phyloP scores from a whole-genome alignment of 108 stramenopile genomes.

The Seminavis robusta region DNA sequence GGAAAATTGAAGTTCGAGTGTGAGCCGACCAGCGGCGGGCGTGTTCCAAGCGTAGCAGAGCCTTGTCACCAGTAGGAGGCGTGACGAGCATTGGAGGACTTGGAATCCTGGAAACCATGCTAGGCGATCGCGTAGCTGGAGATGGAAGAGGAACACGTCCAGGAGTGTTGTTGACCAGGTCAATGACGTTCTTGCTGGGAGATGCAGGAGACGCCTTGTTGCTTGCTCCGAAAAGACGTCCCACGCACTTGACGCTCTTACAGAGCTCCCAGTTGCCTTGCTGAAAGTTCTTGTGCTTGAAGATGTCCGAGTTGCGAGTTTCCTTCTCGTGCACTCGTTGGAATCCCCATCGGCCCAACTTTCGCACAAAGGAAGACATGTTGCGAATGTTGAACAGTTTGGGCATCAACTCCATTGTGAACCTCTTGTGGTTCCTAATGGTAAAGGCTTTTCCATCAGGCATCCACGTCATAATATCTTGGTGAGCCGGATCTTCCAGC shows the following conservation, averaged over 20 bases:
- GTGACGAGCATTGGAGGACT: too few relatives aligned
- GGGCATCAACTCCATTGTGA: slow-evolving; percentile 41
- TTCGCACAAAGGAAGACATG: slow-evolving; percentile 48
- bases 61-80: too few relatives aligned
- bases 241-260: slow-evolving; percentile 16
- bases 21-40: too few relatives aligned
- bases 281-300: slow-evolving; percentile 34
- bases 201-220: too few relatives aligned
- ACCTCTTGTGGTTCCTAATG: slow-evolving; percentile 35
- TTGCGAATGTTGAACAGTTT: slow-evolving; percentile 38
- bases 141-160: too few relatives aligned
- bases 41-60: too few relatives aligned
- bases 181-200: too few relatives aligned
- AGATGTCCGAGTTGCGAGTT: slow-evolving; percentile 39
- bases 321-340: slow-evolving; percentile 15
- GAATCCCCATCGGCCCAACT: slow-evolving; percentile 51
- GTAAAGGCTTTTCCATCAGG: slow-evolving; percentile 47
- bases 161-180: too few relatives aligned
- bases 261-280: slow-evolving; percentile 40
- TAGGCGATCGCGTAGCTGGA: too few relatives aligned
- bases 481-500: slow-evolving; percentile 15
- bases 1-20: too few relatives aligned
- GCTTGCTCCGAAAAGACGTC: too few relatives aligned
- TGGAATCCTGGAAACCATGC: too few relatives aligned
- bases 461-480: slow-evolving; percentile 30